Conservation (phyloP, 148 eudicot species). For the Polygonum aviculare region DNA sequence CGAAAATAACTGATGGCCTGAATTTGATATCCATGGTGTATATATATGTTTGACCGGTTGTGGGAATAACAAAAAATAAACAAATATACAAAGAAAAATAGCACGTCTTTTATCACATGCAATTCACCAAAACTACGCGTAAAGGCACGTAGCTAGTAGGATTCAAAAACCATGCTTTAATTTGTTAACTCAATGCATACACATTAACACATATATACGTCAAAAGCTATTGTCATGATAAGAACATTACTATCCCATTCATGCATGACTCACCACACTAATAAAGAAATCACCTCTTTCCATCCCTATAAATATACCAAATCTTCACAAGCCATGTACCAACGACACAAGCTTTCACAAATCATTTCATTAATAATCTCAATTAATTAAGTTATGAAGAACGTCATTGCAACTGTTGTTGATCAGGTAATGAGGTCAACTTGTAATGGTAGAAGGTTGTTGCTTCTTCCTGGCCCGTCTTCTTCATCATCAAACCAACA, state of each 20-base stretch:
- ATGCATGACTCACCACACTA: background rate
- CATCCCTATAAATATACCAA: background rate
- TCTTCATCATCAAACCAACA: too few relatives aligned
- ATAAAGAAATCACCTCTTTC: background rate
- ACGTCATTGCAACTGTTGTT: too few relatives aligned
- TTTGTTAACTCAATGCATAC: too few relatives aligned
- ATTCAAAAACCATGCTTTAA: background rate
- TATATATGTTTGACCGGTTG: background rate
- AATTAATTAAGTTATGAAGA: too few relatives aligned
- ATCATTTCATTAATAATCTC: background rate
- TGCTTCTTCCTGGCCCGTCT: too few relatives aligned
- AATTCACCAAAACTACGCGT: background rate
- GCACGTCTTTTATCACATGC: background rate
- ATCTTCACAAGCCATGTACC: constrained; percentile 10
- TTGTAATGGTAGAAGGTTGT: too few relatives aligned
- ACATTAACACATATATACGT: background rate
- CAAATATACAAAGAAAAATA: background rate
- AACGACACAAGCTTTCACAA: background rate
- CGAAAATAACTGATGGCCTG: too few relatives aligned
- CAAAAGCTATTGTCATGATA: constrained; percentile 2
- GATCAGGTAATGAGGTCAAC: too few relatives aligned
- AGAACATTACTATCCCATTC: background rate
- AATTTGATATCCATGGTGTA: too few relatives aligned
- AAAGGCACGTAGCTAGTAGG: background rate
- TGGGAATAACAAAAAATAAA: background rate